Base-by-base conservation (phyloP, 176 grass and related monocot species). In the Puccinellia tenuiflora region DNA sequence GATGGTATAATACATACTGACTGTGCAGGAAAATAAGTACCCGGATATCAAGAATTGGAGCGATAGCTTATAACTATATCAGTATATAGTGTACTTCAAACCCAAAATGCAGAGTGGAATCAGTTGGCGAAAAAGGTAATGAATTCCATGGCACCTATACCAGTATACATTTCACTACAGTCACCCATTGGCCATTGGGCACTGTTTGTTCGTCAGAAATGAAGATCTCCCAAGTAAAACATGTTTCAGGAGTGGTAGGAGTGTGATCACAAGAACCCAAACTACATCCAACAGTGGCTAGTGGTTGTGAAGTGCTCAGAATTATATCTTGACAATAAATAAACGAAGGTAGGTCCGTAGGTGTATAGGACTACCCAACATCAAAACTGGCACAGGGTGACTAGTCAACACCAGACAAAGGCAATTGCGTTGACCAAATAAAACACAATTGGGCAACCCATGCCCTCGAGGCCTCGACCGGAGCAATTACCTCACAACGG, bases 401-500 rank as follows among this genome's bases (percentile, higher is more conserved):
- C 47, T 11, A 80, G 59, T 60, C 68, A 80, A 62, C 70, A 60
- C 52, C 51, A 24, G 47, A 75, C 16, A 74, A 76, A 67, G 9
- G 37, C 54, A 69, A 35, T 28, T 50, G 11, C 8, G 25, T n/a
- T 82, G 81, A 89, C 68, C 51, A 81, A 75, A 11, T 81, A 46
- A n/a, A 65, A 66, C 25, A 13, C 13, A 78, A 73, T 38, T 56
- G 46, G 43, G 9, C 53, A 71, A 26, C 33, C 80, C 67, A 68
- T 53, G 33, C 54, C n/a, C 45, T 55, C 30, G 53, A 43, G 24
- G 31, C 66, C 39, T 40, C 39, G 39, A 40, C 42, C 14, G 3
- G 18, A 75, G 26, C 84, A 84, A 59, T 18, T 84, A 93, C 90
- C 91, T 87, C 25, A 88, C 75, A 83, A 85, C 57, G 14, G 88